Base-by-base conservation (phyloP, 192 early-diverging fungal genomes). In the Gryganskiella cystojenkinii region DNA sequence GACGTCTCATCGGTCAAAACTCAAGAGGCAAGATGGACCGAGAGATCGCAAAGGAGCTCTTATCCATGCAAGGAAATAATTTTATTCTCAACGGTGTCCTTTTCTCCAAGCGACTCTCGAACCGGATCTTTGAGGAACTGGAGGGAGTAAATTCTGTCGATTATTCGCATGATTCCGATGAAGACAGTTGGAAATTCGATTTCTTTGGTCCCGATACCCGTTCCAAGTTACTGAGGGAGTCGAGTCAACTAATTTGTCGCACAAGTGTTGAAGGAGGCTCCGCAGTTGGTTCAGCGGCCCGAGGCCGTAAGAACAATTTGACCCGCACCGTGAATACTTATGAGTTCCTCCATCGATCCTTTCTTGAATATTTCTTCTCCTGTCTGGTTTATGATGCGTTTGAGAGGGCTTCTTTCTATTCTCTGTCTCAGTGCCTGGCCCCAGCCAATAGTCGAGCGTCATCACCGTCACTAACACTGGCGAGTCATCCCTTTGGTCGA, bases 351-450 rank as follows among this genome's bases (percentile, higher is more conserved):
- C 57, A 60, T 25, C 57, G 57, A 0, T 60, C 57, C 4, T 28
- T 60, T 4, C 25, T 60, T 14, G 57, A 60, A 42, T 45, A 60
- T 42, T 27, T 60, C 24, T 60, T 42, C 42, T 44, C 57, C 2
- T n/a, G 57, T 5, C 9, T 17, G 0, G 40, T 60, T 0, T 60
- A 28, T 22, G 57, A 60, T 5, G 4, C 37, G 8, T n/a, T 57
- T 17, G 28, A 56, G 37, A 40, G 37, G 37, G 13, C 37, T 5
- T 5, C 13, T 40, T 9, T 40, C 37, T 13, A 40, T 5, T 9
- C 13, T 5, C 37, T 40, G 37, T 5, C 13, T n/a, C n/a, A n/a
- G n/a, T n/a, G n/a, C 37, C 37, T 40, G 5, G 13, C 37, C 37
- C 13, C 37, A 13, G 37, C 13, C 37, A 9, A 9, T 40, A 9